Evolutionary conservation across 306 rosid species (phyloP).

Genomic region (Senna siamea): DNA sequence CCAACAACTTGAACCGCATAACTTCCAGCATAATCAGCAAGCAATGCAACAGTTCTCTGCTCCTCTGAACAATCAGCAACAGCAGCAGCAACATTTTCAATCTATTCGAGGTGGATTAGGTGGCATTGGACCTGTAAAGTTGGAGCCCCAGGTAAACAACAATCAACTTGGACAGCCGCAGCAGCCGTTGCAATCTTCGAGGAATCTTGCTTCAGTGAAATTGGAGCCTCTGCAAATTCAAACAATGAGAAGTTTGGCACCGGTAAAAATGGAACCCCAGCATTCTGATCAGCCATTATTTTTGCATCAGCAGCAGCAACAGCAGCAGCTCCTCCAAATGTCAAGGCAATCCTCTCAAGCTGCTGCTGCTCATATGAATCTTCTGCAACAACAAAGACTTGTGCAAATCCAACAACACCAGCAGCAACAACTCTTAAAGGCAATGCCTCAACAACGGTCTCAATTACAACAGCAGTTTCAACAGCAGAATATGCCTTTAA

Average conservation of each 20-base stretch:
- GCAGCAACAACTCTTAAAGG: conserved; percentile 81
- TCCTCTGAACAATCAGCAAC: conserved; percentile 67
- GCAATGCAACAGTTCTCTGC: conserved; percentile 86
- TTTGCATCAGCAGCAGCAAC: conserved; percentile 71
- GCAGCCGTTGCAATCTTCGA: conserved; percentile 68
- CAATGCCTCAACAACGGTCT: conserved; percentile 87
- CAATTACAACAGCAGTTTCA: conserved; percentile 85
- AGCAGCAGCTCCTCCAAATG: conserved; percentile 79
- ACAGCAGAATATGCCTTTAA: conserved; percentile 73
- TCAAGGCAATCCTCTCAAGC: conserved; percentile 88
- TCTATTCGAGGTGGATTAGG: conserved; percentile 71
- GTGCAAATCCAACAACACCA: conserved; percentile 81
- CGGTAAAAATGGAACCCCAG: conserved; percentile 81
- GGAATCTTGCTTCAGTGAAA: conserved; percentile 70
- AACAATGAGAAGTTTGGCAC: conserved; percentile 55
- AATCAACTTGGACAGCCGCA: conserved; percentile 83
- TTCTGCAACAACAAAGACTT: conserved; percentile 79
- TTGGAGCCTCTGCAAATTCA: conserved; percentile 83
- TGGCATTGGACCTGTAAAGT: conserved; percentile 74
- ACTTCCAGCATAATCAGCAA: conserved; percentile 83
- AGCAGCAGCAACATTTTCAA: conserved; percentile 76
- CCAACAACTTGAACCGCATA: conserved; percentile 78
- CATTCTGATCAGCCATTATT: conserved; percentile 76
- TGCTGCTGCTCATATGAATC: conserved; percentile 87
- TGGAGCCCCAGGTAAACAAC: conserved; percentile 78